Evolutionary conservation across 176 grass and related monocot species (phyloP).

Genomic region (Oryza nivara): DNA sequence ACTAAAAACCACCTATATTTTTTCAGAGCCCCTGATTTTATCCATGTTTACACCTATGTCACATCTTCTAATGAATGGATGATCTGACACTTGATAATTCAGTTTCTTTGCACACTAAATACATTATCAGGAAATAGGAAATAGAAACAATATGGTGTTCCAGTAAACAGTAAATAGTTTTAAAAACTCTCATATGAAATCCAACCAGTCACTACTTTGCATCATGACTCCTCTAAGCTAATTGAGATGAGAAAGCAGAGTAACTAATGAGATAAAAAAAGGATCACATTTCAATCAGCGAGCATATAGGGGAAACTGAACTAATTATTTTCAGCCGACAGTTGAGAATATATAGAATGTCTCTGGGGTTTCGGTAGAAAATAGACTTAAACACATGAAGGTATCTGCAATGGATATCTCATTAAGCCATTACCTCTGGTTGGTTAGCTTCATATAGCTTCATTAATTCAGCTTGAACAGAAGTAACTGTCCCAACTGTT

Average conservation of each 20-base stretch:
- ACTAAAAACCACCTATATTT: not conserved
- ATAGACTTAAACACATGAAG: slow-evolving; percentile 25
- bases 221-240: not conserved
- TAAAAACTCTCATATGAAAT: not conserved
- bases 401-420: not conserved
- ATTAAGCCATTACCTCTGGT: slow-evolving; percentile 54
- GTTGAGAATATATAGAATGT: not conserved
- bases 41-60: not conserved
- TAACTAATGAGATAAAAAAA: not conserved
- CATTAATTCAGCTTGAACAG: slow-evolving; percentile 13
- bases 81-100: not conserved
- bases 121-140: not conserved
- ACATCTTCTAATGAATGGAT: not conserved
- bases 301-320: not conserved
- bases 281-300: not conserved
- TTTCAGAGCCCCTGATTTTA: not conserved
- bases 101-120: slow-evolving; percentile 12
- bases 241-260: not conserved
- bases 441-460: slow-evolving; percentile 22
- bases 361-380: not conserved
- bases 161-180: slow-evolving; percentile 14
- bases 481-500: not conserved
- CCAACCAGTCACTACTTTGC: not conserved
- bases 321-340: slow-evolving; percentile 8
- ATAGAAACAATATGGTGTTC: not conserved